Evolutionary conservation across 2,329 filamentous ascomycete genomes (phyloP), one percentile per base, ranked within the genome.

Genomic region (Rutstroemia sydowiana): DNA sequence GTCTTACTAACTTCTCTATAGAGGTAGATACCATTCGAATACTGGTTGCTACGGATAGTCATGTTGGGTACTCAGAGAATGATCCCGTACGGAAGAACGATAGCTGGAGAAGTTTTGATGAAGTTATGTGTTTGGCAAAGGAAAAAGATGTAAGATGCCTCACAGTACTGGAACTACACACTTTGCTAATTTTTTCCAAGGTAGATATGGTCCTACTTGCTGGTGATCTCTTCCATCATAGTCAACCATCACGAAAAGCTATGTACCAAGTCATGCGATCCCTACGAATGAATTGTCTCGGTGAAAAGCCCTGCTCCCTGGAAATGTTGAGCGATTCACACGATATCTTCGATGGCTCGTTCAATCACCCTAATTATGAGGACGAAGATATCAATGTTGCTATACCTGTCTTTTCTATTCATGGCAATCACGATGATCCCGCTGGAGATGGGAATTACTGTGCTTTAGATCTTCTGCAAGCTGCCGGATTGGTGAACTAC

Each of bases 181-280:
- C 18, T 21, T 13, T 18, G 40, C 45, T 55, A 26, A 55, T 37
- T 21, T 43, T 45, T 5, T 48, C 14, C 53, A 4, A 83, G 79
- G 80, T 98, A 59, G 93, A 98, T 69, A 97, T 98, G 93, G 87
- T 98, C 0, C 77, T 98, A 2, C 82, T 98, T 4, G 92, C 86
- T 2, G 93, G 93, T 43, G 93, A 98, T 66, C 78, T 98, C 1
- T 98, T 98, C 66, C 95, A 98, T 67, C 92, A 98, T 61, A 98
- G 98, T 69, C 95, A 95, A 63, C 95, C 93, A 3, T 96, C 90
- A 6, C 82, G 93, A 54, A 95, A 96, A 66, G 85, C 91, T 26
- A 88, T 98, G 79, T 97, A 93, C 67, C 89, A 98, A 66, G 93
- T 98, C 56, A 97, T 97, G 89, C 84, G 89, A 30, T 93, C 88